Evolutionary conservation across 345 rosid genomes (phyloP).

Genomic region (Gossypium stocksii): DNA sequence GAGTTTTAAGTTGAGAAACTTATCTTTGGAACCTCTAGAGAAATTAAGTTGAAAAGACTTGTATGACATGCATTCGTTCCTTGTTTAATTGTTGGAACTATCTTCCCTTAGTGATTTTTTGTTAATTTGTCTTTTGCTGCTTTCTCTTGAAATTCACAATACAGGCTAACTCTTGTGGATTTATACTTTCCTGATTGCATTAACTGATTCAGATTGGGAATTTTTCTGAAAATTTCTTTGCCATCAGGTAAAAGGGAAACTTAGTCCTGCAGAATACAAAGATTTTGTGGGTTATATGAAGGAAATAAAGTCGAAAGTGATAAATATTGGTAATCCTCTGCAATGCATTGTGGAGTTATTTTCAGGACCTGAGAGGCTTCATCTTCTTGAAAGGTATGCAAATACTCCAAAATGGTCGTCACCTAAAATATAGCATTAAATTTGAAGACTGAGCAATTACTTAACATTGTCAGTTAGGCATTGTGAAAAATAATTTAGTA

Average conservation of each 20-base stretch:
- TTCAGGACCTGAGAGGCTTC: slow-evolving; percentile 56
- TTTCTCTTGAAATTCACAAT: slow-evolving; percentile 1
- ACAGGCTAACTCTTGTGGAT: not conserved
- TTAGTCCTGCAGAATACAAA: slow-evolving; percentile 61
- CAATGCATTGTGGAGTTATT: slow-evolving; percentile 63
- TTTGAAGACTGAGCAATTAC: not conserved
- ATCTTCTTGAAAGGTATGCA: slow-evolving; percentile 66
- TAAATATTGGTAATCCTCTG: slow-evolving; percentile 50
- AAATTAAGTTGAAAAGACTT: not conserved
- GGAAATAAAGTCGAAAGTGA: slow-evolving; percentile 77
- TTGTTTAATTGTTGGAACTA: not conserved
- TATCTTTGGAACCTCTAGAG: not conserved
- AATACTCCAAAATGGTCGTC: not conserved
- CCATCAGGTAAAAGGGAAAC: slow-evolving; percentile 62
- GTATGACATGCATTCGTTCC: not conserved
- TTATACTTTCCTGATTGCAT: not conserved
- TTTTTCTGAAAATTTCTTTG: not conserved
- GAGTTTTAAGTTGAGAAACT: not conserved
- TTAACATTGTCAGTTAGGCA: not conserved
- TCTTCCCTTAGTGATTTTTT: not conserved
- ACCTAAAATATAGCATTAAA: not conserved
- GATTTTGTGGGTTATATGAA: slow-evolving; percentile 76
- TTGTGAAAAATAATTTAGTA: not conserved
- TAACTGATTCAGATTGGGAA: slow-evolving; percentile 5
- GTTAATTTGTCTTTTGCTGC: not conserved